A percentile compares a stretch with the other conserved stretches of the same genome.
phyloP scores from a whole-genome alignment of 805 yeast species.

The Starmera dryadoides region DNA sequence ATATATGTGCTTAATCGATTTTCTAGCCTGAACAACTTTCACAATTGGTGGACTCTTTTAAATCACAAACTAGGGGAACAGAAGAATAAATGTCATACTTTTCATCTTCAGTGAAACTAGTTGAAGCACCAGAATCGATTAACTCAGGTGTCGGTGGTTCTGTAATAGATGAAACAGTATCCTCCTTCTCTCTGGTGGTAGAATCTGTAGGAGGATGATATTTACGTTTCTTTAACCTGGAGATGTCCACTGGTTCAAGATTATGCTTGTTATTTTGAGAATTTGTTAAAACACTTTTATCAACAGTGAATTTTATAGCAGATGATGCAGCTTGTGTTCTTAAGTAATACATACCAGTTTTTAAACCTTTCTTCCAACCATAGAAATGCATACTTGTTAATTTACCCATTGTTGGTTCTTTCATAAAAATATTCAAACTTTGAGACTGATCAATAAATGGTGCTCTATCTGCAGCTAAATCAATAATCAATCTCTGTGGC shows the following conservation, averaged over 20 bases:
- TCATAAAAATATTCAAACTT: conserved; percentile 82
- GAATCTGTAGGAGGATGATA: neutral
- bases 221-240: neutral
- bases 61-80: conserved; percentile 12
- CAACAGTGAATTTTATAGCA: conserved; percentile 88
- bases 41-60: conserved; percentile 21
- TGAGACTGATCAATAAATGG: conserved; percentile 91
- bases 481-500: conserved; percentile 69
- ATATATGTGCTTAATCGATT: neutral
- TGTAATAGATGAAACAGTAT: too few relatives aligned
- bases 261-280: neutral
- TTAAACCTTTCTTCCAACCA: conserved; percentile 97
- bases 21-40: conserved; percentile 30
- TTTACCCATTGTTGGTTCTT: conserved; percentile 92
- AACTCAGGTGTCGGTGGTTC: neutral
- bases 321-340: conserved; percentile 97
- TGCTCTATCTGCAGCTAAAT: conserved; percentile 79
- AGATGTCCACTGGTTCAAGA: neutral
- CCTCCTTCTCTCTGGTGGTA: too few relatives aligned
- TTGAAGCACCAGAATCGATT: neutral
- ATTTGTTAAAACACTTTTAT: conserved; percentile 10
- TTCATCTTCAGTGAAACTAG: neutral
- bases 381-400: conserved; percentile 97
- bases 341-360: conserved; percentile 97
- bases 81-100: conserved; percentile 10